Percentiles rank a stretch among this genome's conserved stretches.
Conservation (phyloP, 129 eudicot genomes). For the Dittrichia graveolens region DNA sequence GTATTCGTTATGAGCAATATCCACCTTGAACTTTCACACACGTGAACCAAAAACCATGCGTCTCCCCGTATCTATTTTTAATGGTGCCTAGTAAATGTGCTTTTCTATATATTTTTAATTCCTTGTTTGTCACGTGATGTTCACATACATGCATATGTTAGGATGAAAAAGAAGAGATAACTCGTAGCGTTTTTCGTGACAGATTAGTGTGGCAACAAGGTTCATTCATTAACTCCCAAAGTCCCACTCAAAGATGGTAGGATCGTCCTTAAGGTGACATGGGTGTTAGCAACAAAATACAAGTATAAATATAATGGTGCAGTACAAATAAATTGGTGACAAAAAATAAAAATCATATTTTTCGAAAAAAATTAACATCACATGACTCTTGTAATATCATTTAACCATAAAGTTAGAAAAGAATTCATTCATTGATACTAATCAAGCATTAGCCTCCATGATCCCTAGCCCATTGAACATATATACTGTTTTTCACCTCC, state of each 20-base stretch:
- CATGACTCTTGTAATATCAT: slow-evolving; percentile 40
- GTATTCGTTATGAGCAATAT: too few relatives aligned
- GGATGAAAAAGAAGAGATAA: neutral
- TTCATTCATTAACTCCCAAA: slow-evolving; percentile 69
- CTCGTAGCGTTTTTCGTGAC: slow-evolving; percentile 52
- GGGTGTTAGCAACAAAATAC: too few relatives aligned
- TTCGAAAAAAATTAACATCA: slow-evolving; percentile 33
- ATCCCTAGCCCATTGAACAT: slow-evolving; percentile 50
- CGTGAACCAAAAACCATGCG: too few relatives aligned
- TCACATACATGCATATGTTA: neutral
- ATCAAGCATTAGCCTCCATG: slow-evolving; percentile 34
- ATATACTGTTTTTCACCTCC: slow-evolving; percentile 51
- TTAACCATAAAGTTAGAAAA: slow-evolving; percentile 36
- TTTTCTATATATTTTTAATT: too few relatives aligned
- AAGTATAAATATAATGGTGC: too few relatives aligned
- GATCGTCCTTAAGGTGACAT: slow-evolving; percentile 52
- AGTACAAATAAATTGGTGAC: too few relatives aligned
- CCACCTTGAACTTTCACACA: too few relatives aligned
- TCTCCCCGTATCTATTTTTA: too few relatives aligned
- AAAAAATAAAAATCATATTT: too few relatives aligned
- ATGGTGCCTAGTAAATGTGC: too few relatives aligned
- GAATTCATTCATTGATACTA: slow-evolving; percentile 45
- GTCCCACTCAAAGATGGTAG: slow-evolving; percentile 68
- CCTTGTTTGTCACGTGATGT: neutral
- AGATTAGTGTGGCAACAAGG: slow-evolving; percentile 59